Evolutionary conservation across 208 protist species (phyloP).

Genomic region (Crithidia mellificae): DNA sequence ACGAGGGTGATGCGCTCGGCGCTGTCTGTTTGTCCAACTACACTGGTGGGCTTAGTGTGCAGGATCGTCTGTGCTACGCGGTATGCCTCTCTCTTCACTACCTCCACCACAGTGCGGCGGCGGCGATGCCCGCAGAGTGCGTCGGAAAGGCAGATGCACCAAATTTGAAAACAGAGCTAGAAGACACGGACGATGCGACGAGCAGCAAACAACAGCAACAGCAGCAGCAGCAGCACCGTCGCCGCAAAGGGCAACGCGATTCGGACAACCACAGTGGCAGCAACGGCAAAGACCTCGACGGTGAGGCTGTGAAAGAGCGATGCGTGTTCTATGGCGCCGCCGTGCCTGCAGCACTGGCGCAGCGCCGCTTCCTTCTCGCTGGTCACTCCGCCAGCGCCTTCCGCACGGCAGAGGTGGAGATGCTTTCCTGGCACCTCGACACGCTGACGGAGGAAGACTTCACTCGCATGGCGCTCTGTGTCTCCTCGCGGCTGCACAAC

Average conservation of each 20-base stretch:
- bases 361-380: slow-evolving; percentile 66
- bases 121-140: neutral
- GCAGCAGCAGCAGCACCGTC: neutral
- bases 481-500: slow-evolving; percentile 81
- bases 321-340: slow-evolving; percentile 38
- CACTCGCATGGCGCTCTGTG: slow-evolving; percentile 46
- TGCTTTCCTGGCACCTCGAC: slow-evolving; percentile 78
- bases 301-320: neutral
- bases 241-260: neutral
- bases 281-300: no score
- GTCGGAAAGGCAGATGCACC: neutral
- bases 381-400: slow-evolving; percentile 48
- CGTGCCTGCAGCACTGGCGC: slow-evolving; percentile 49
- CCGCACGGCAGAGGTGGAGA: slow-evolving; percentile 75
- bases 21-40: slow-evolving; percentile 56
- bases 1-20: slow-evolving; percentile 11
- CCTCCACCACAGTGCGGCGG: slow-evolving; percentile 13
- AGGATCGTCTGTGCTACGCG: slow-evolving; percentile 80
- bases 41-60: slow-evolving; percentile 48
- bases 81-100: slow-evolving; percentile 74
- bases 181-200: slow-evolving; percentile 18
- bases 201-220: slow-evolving; percentile 1
- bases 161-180: neutral
- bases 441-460: slow-evolving; percentile 78
- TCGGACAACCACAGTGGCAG: neutral